Conservation (phyloP, 2,329 filamentous ascomycete species). For the Xylaria sp. region DNA sequence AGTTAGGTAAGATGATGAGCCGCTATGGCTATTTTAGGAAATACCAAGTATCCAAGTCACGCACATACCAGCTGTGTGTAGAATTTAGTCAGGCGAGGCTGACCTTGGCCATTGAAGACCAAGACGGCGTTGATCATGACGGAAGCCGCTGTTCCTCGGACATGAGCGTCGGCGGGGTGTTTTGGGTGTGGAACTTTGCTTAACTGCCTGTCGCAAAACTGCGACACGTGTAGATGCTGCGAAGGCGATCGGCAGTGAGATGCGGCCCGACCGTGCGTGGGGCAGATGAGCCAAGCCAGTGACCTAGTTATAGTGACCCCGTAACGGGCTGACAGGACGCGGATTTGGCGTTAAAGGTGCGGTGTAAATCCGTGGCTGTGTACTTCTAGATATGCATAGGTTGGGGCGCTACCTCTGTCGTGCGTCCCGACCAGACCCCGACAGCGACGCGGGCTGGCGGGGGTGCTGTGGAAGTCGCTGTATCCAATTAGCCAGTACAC, state of each 20-base stretch:
- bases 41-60: conserved; percentile 39
- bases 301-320: neutral
- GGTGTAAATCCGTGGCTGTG: conserved; percentile 32
- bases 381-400: neutral
- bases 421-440: neutral
- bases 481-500: conserved; percentile 14
- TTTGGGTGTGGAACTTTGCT: conserved; percentile 6
- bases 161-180: conserved; percentile 18
- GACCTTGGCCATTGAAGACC: conserved; percentile 98
- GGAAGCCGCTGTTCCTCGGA: conserved; percentile 18
- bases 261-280: conserved; percentile 22
- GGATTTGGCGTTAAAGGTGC: conserved; percentile 11
- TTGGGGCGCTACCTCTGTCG: neutral
- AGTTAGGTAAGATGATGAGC: neutral
- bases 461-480: neutral
- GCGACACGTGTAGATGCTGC: conserved; percentile 10
- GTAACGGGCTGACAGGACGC: neutral
- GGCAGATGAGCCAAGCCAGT: conserved; percentile 8
- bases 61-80: conserved; percentile 88
- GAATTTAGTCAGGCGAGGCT: conserved; percentile 97
- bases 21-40: conserved; percentile 13
- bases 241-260: conserved; percentile 24
- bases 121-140: conserved; percentile 98
- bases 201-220: conserved; percentile 27
- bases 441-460: neutral